These are phyloP conservation scores for Austroboletus festivus DNA, from an alignment of 768 basidiomycete species.

Conservation along the genomic window DNA sequence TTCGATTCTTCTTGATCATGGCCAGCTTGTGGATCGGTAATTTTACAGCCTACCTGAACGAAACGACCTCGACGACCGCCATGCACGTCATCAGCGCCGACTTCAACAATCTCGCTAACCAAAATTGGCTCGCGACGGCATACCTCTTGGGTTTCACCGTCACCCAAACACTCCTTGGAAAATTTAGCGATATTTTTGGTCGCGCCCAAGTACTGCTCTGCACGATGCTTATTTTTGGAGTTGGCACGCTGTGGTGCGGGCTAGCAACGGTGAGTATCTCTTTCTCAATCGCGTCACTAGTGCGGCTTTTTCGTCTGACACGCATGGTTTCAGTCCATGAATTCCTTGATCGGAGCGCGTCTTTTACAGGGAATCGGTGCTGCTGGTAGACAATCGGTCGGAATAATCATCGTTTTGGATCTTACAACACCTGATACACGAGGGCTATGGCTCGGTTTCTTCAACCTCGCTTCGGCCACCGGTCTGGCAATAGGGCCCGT, in stretches of 20 bases:
- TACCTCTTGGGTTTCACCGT: conserved; percentile 37
- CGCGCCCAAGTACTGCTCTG: conserved; percentile 33
- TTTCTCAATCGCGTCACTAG: neutral
- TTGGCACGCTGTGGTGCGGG: conserved; percentile 34
- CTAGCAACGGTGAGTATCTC: conserved; percentile 27
- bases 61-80: conserved; percentile 34
- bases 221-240: conserved; percentile 35
- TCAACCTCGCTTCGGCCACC: conserved; percentile 37
- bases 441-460: conserved; percentile 36
- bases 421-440: conserved; percentile 36
- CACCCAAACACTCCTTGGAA: conserved; percentile 34
- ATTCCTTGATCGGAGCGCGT: conserved; percentile 32
- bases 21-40: conserved; percentile 33
- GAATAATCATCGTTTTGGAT: conserved; percentile 35
- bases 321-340: conserved; percentile 30
- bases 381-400: conserved; percentile 36
- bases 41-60: conserved; percentile 36
- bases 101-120: conserved; percentile 29
- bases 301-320: conserved; percentile 5
- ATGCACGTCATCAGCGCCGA: conserved; percentile 35
- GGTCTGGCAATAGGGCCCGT: conserved; percentile 47
- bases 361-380: conserved; percentile 38
- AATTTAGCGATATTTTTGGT: conserved; percentile 36
- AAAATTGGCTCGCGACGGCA: conserved; percentile 35
- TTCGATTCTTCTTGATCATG: conserved; percentile 35